Conservation (phyloP, 345 rosid species). For the Anacardium occidentale region DNA sequence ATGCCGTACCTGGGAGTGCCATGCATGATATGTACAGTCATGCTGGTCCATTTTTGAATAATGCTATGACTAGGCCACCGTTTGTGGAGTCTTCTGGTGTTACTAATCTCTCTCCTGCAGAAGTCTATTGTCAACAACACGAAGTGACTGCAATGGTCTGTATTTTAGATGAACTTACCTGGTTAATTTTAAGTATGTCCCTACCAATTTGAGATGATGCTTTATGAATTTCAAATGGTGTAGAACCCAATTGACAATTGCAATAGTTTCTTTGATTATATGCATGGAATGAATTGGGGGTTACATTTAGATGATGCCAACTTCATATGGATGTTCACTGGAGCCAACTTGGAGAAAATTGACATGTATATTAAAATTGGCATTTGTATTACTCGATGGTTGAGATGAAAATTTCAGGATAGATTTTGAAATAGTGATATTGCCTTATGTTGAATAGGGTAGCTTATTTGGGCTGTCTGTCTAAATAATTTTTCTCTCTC, state of each 20-base stretch:
- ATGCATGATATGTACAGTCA: constrained; percentile 50
- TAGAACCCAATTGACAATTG: neutral
- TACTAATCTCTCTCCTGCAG: constrained; percentile 57
- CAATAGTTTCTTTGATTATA: too few species aligned
- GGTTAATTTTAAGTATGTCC: neutral
- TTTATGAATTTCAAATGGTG: neutral
- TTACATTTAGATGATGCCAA: neutral
- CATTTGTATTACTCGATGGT: neutral
- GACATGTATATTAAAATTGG: neutral
- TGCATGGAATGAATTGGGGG: neutral
- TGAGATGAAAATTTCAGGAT: neutral
- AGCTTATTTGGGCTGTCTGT: neutral
- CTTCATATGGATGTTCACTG: neutral
- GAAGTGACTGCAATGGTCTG: constrained; percentile 86
- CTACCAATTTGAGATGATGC: too few species aligned
- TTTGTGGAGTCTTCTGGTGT: constrained; percentile 44
- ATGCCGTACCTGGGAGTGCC: constrained; percentile 45
- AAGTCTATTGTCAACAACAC: constrained; percentile 72
- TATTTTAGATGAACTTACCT: constrained; percentile 17
- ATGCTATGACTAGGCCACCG: constrained; percentile 47
- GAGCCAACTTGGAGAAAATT: neutral
- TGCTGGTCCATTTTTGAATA: constrained; percentile 49
- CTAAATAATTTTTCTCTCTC: neutral
- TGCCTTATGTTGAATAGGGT: neutral
- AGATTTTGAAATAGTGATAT: neutral